Evolutionary conservation across 768 basidiomycete species (phyloP), one percentile per base, ranked within the genome.

Genomic region (Calocera viscosa): DNA sequence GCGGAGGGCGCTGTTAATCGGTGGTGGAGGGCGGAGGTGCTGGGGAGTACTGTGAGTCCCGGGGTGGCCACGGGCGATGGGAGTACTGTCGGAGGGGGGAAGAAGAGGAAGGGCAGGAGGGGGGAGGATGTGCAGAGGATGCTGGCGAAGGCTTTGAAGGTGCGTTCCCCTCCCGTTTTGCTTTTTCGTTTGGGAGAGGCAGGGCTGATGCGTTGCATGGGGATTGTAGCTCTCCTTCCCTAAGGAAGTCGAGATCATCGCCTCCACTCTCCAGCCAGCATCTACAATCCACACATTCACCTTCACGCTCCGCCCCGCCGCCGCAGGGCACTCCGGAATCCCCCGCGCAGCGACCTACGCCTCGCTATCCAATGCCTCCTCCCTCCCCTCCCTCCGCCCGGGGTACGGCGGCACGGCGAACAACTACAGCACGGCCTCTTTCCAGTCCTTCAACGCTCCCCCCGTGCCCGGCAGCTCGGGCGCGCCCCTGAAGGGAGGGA

Each of bases 231-330:
- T 94, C 49, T 91, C 91, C 8, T 94, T 94, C 76, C 86, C 90
- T 38, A 88, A 89, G 65, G 93, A 95, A 75, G 90, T 94, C 47
- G 92, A 94, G 75, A 88, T 97, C 66, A 89, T 97, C 74, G 91
- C 93, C 16, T 92, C 93, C n/a, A 91, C 92, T 0, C 82, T 94
- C 11, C 91, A 94, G 71, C 94, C 94, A 7, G 88, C 94, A 0
- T 91, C 90, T 5, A 96, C 93, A 17, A 86, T 93, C 49, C 92
- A 96, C 74, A 88, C 86, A 0, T 97, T 96, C 77, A 89, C 90
- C 2, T 97, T 97, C 73, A 87, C 83, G 8, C 82, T 93, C 63
- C 88, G 90, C 63, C 85, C 88, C 2, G 85, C 88, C 12, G 84
- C 81, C 43, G 88, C 88, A 1, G 43, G 64, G 38, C 34, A 41